These are phyloP conservation scores for Paecilomyces dactylethromorphus DNA, from an alignment of 2,329 filamentous ascomycete genomes.

Conservation along the genomic window DNA sequence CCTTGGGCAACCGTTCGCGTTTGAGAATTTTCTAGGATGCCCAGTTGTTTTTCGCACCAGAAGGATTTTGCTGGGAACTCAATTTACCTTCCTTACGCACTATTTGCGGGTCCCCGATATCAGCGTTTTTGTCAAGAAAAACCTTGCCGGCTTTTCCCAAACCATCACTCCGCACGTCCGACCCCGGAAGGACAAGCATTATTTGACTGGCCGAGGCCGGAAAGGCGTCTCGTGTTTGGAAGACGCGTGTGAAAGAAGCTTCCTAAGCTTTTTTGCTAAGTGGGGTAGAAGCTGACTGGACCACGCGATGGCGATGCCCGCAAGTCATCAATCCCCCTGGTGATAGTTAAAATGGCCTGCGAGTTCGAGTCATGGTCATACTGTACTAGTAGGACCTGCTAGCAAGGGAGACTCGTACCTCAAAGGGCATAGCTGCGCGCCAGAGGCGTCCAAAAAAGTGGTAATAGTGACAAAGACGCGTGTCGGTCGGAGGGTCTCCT, in stretches of 20 bases:
- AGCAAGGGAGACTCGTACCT: too few species aligned
- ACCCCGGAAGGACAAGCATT: not conserved
- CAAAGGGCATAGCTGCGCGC: too few species aligned
- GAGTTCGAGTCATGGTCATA: too few species aligned
- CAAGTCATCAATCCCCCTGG: not conserved
- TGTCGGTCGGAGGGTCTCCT: not conserved
- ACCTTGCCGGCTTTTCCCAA: not conserved
- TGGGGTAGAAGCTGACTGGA: not conserved
- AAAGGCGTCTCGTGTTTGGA: not conserved
- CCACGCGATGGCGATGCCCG: too few species aligned
- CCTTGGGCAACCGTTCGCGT: too few species aligned
- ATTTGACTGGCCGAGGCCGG: not conserved
- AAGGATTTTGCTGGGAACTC: not conserved
- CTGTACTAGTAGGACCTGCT: too few species aligned
- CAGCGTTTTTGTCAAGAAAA: not conserved
- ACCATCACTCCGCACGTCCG: not conserved
- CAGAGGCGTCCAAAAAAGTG: not conserved
- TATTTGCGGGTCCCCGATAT: not conserved
- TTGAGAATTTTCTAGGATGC: not conserved
- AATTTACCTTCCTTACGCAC: not conserved
- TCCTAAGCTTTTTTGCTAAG: slow-evolving; percentile 1
- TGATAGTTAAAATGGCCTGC: not conserved
- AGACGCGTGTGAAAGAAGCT: not conserved
- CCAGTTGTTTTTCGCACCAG: not conserved
- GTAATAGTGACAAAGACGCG: not conserved